Base-by-base conservation (phyloP, 2,329 filamentous ascomycete genomes). In the Phyllosticta capitalensis region DNA sequence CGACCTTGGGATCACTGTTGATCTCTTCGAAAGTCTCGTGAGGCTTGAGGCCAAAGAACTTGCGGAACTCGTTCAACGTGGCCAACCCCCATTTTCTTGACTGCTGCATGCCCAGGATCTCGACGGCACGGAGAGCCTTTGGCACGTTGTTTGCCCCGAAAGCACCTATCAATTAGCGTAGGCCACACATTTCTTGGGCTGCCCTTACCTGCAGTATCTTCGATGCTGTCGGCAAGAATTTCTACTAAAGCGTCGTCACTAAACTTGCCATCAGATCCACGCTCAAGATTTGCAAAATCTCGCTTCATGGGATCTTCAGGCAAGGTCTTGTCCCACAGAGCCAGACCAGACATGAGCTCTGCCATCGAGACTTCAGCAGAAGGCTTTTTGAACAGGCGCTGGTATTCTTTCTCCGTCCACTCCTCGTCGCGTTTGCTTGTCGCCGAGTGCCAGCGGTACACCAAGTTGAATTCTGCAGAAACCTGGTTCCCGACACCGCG, bases 401-500 rank as follows among this genome's bases (percentile, higher is more conserved):
- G 58, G 24, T 62, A 62, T 54, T 67, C 58, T 9, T 85, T 76
- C 64, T 88, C 81, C 55, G 89, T 85, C 89, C 89, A 95, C 63
- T 83, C 78, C 66, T 92, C 90, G 66, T 95, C 90, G 64, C 82
- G 84, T 60, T 83, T 81, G 58, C 79, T 81, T 65, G 92, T 88
- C 64, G 86, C 85, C 6, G 88, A 90, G 75, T 94, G 90, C 89
- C 89, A 94, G 64, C 90, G 82, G 71, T 95, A 95, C 65, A 88
- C 85, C 9, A 95, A 79, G 68, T 92, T 94, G 78, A 95, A 95
- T 73, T 95, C 90, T 4, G 87, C 88, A 0, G 88, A 92, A 9
- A 92, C 88, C 63, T 87, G 84, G 67, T 92, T 95, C 58, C 90
- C 90, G 0, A 88, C 84, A 56, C 89, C 90, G 17, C 83, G 80